Percentiles rank a stretch among this genome's conserved stretches.
Evolutionary conservation across 129 eudicot species (phyloP).

Genomic region (Saposhnikovia divaricata): DNA sequence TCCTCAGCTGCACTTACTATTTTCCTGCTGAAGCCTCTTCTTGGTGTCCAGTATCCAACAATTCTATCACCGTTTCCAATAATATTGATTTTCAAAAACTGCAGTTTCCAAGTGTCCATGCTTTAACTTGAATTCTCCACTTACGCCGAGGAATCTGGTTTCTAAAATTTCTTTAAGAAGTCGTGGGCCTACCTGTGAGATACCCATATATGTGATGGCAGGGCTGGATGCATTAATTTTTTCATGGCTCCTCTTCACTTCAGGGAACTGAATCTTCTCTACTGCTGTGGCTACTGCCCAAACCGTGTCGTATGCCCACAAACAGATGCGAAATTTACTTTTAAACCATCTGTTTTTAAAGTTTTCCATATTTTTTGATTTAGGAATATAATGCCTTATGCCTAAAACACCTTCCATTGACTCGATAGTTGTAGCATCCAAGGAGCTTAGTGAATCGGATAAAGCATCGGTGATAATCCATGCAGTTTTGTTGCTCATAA

Average conservation of each 20-base stretch:
- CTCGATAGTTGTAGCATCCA: conserved; percentile 17
- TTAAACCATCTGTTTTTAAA: conserved; percentile 17
- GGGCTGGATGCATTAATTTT: not conserved
- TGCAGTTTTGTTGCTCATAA: too few species aligned
- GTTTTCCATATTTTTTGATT: not conserved
- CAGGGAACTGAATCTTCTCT: not conserved
- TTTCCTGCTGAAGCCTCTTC: conserved; percentile 23
- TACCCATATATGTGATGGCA: conserved; percentile 15
- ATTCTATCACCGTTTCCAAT: conserved; percentile 26
- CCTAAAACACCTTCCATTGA: conserved; percentile 24
- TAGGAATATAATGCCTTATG: conserved; percentile 16
- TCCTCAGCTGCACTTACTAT: conserved; percentile 8
- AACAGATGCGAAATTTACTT: conserved; percentile 1
- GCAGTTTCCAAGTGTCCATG: conserved; percentile 28
- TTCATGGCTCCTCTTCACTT: not conserved
- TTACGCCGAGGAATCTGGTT: conserved; percentile 1
- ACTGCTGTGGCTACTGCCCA: conserved; percentile 7
- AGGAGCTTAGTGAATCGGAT: not conserved
- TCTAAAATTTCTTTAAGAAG: conserved; percentile 17
- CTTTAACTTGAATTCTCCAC: conserved; percentile 13
- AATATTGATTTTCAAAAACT: conserved; percentile 28
- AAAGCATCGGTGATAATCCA: conserved; percentile 10
- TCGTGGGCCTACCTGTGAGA: not conserved
- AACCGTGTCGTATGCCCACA: conserved; percentile 20
- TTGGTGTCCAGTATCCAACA: conserved; percentile 40